Evolutionary conservation across 2,329 filamentous ascomycete species (phyloP).

Genomic region (Nigrograna mackinnonii): DNA sequence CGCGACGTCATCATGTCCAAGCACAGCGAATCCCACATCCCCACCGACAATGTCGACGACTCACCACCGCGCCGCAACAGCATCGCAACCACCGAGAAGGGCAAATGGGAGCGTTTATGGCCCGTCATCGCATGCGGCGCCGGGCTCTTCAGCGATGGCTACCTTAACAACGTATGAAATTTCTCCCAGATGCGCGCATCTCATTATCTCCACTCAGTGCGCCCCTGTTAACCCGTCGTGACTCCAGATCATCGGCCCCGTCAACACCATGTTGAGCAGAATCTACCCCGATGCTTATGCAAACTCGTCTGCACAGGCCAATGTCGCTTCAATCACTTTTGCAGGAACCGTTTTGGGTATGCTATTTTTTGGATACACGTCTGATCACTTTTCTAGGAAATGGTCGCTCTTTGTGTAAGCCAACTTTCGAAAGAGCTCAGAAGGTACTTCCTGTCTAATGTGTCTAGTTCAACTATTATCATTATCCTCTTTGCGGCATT

Average conservation of each 20-base stretch:
- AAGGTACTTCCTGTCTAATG: not conserved
- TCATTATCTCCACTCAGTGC: too few species aligned
- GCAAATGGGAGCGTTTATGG: slow-evolving; percentile 55
- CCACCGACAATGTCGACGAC: slow-evolving; percentile 9
- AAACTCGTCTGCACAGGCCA: slow-evolving; percentile 69
- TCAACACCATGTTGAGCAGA: slow-evolving; percentile 72
- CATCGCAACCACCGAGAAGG: slow-evolving; percentile 33
- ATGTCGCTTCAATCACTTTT: slow-evolving; percentile 82
- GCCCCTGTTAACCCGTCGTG: too few species aligned
- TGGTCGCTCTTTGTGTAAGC: slow-evolving; percentile 69
- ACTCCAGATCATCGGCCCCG: slow-evolving; percentile 78
- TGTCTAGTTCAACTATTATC: slow-evolving; percentile 69
- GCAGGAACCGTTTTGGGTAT: slow-evolving; percentile 84
- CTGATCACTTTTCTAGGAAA: slow-evolving; percentile 83
- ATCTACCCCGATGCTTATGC: slow-evolving; percentile 74
- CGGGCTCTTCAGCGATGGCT: slow-evolving; percentile 89
- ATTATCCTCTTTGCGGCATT: slow-evolving; percentile 84
- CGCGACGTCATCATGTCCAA: slow-evolving; percentile 18
- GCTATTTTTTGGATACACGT: slow-evolving; percentile 77
- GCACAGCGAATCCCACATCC: slow-evolving; percentile 10
- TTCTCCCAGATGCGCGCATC: too few species aligned
- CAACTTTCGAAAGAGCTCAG: too few species aligned
- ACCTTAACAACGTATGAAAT: slow-evolving; percentile 83
- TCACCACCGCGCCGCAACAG: slow-evolving; percentile 23
- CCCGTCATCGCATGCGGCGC: slow-evolving; percentile 88